Percentiles rank a stretch among this genome's conserved stretches.
Evolutionary conservation across 169 alveolate species (phyloP).

Genomic region (Toxoplasma gondii): DNA sequence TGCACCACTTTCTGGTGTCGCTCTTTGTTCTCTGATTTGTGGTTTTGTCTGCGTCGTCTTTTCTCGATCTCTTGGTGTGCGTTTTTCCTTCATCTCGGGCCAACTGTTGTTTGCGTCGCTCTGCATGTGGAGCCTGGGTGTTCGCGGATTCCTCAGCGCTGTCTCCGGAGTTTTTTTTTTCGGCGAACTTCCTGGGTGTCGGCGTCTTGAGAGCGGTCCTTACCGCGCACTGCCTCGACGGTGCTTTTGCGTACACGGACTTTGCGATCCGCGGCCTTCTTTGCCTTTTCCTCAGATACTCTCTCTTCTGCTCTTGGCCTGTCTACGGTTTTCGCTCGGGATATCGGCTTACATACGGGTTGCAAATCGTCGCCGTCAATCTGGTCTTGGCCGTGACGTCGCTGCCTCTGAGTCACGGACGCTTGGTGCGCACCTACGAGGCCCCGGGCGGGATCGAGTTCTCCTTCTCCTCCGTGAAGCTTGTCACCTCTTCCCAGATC

Average conservation of each 20-base stretch:
- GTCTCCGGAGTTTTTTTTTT: too few relatives aligned
- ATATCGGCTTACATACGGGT: background rate
- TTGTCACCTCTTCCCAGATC: background rate
- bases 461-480: background rate
- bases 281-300: background rate
- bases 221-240: too few relatives aligned
- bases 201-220: too few relatives aligned
- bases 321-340: background rate
- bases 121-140: too few relatives aligned
- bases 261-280: background rate
- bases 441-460: slow-evolving; percentile 1
- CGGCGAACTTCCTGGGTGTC: too few relatives aligned
- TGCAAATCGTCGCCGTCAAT: background rate
- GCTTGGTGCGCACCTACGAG: background rate
- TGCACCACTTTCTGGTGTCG: too few relatives aligned
- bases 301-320: background rate
- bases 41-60: too few relatives aligned
- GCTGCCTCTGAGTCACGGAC: background rate
- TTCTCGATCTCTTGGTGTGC: too few relatives aligned
- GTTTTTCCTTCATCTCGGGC: too few relatives aligned
- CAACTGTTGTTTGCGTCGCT: background rate
- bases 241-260: too few relatives aligned
- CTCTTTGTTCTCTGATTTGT: too few relatives aligned
- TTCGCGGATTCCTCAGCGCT: too few relatives aligned
- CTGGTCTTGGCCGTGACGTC: background rate